Evolutionary conservation across 495 filamentous ascomycete species (phyloP).

Genomic region (Aspergillus olivimuriae): DNA sequence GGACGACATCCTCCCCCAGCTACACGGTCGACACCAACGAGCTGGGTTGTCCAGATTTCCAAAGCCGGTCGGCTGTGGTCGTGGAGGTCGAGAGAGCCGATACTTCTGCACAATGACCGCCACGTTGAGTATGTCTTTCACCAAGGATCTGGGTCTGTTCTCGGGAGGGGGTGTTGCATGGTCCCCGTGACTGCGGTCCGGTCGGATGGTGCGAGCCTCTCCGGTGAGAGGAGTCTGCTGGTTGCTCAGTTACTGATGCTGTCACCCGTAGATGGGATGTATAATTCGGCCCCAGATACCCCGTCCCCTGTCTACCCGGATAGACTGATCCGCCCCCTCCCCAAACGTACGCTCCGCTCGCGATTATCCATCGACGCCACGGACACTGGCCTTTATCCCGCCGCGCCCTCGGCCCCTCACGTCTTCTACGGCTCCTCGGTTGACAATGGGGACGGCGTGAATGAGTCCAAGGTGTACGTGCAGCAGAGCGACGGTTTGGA

Average conservation of each 20-base stretch:
- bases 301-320: slow-evolving; percentile 73
- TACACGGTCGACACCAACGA: slow-evolving; percentile 2
- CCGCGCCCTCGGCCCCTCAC: slow-evolving; percentile 56
- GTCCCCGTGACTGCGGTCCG: slow-evolving; percentile 7
- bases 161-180: slow-evolving; percentile 8
- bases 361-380: slow-evolving; percentile 79
- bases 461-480: slow-evolving; percentile 42
- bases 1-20: not conserved
- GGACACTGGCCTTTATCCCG: slow-evolving; percentile 74
- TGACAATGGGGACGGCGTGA: slow-evolving; percentile 32
- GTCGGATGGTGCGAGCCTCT: not conserved
- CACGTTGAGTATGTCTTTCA: slow-evolving; percentile 43
- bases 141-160: slow-evolving; percentile 17
- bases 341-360: slow-evolving; percentile 78
- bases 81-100: slow-evolving; percentile 26
- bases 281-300: slow-evolving; percentile 61
- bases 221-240: slow-evolving; percentile 17
- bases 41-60: slow-evolving; percentile 10
- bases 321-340: slow-evolving; percentile 87
- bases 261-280: slow-evolving; percentile 41
- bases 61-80: slow-evolving; percentile 21
- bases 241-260: slow-evolving; percentile 39
- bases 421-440: slow-evolving; percentile 72
- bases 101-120: slow-evolving; percentile 40
- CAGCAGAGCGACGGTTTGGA: slow-evolving; percentile 38